Evolutionary conservation across 2,329 filamentous ascomycete genomes (phyloP), one percentile per base, ranked within the genome.

Genomic region (Fusarium phyllophilum): DNA sequence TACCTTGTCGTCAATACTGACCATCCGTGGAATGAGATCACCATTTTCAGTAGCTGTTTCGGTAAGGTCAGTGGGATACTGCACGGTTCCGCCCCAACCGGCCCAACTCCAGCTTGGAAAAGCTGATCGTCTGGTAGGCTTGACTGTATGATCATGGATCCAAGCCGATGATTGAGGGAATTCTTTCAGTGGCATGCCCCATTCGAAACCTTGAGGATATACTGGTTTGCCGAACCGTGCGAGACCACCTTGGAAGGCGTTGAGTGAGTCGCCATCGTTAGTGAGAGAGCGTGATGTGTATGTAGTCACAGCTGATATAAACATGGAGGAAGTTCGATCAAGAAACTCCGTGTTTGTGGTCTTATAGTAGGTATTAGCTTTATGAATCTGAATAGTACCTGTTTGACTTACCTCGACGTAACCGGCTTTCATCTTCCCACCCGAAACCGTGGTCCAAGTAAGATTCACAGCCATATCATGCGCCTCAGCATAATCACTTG

Each of bases 31-130:
- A 13, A 60, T 41, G 9, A 60, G 17, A 52, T 60, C 34, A 10
- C 57, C 34, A 3, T 22, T 52, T 4, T 52, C 57, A 1, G 34
- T 41, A 1, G 18, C 45, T 52, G 45, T 60, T 31, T 33, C 45
- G 3, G 26, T 60, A 4, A 59, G 26, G 8, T 24, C 56, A 4
- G 12, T n/a, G 10, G 44, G 44, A 48, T 59, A 59, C n/a, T 59
- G 56, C 6, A 34, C 56, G 3, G 44, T 59, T 31, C 56, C 56
- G 22, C 33, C 44, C 56, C 56, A 59, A 3, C 56, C 56, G 1
- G 44, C 33, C 56, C 56, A 51, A 15, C 56, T 59, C 56, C 56
- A 59, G 17, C 56, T 59, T 24, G 56, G 56, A 12, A 59, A 51
- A 0, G 31, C 20, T 0, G 56, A 4, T 24, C 56, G 5, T 3